These are phyloP conservation scores for Nepenthes alata DNA, from an alignment of 179 eudicot genomes.

Conservation along the genomic window DNA sequence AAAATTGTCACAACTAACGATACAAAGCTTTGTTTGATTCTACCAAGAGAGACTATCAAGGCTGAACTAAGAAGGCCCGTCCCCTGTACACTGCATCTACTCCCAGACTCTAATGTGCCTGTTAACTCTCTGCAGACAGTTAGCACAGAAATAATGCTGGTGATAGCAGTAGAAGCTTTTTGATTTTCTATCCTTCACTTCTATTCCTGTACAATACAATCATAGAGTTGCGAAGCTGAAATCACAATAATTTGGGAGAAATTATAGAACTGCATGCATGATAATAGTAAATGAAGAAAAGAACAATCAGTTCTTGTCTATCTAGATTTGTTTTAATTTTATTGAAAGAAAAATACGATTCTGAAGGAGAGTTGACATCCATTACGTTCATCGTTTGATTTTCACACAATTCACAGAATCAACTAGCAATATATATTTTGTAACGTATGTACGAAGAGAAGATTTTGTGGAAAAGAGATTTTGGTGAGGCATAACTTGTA, in stretches of 20 bases:
- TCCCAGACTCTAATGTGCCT: slow-evolving; percentile 49
- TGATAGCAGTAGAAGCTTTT: slow-evolving; percentile 46
- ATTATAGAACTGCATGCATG: background rate
- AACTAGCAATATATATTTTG: too few relatives aligned
- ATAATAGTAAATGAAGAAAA: background rate
- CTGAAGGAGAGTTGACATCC: too few relatives aligned
- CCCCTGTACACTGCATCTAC: slow-evolving; percentile 42
- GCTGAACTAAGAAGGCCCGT: slow-evolving; percentile 36
- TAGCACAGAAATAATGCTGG: slow-evolving; percentile 65
- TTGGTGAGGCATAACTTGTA: too few relatives aligned
- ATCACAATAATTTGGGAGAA: background rate
- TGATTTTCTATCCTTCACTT: slow-evolving; percentile 50
- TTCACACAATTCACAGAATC: too few relatives aligned
- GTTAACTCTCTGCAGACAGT: slow-evolving; percentile 59
- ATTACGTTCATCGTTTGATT: too few relatives aligned
- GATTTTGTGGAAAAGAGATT: too few relatives aligned
- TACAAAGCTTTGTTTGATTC: slow-evolving; percentile 98
- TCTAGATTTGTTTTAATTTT: too few relatives aligned
- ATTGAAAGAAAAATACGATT: too few relatives aligned
- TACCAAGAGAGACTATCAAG: slow-evolving; percentile 77
- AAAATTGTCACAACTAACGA: slow-evolving; percentile 58
- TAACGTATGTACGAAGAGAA: too few relatives aligned
- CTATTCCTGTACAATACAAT: slow-evolving; percentile 35
- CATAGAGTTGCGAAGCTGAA: slow-evolving; percentile 8
- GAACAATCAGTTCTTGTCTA: background rate